Percentiles rank a stretch among this genome's conserved stretches.
Conservation (phyloP, 1,284 basidiomycete genomes). For the Chalciporus sp. region DNA sequence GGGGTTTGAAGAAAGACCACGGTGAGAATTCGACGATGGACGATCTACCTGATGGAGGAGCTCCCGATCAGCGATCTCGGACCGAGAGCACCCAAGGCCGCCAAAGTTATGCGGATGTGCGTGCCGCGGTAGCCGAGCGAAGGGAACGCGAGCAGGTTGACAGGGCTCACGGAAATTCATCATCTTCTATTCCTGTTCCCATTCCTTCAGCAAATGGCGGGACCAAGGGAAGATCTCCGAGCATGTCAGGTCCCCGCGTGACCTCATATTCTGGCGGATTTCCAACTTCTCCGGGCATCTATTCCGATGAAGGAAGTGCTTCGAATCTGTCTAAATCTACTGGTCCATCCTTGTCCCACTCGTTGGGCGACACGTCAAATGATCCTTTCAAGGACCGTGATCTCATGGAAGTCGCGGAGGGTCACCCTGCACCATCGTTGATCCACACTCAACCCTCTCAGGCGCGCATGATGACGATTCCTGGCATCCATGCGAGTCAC, state of each 20-base stretch:
- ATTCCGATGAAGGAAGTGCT: constrained; percentile 7
- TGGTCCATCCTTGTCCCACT: constrained; percentile 31
- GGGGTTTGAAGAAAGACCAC: constrained; percentile 63
- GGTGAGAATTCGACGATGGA: constrained; percentile 36
- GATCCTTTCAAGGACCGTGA: constrained; percentile 33
- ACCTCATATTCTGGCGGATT: constrained; percentile 22
- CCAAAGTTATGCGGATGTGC: constrained; percentile 69
- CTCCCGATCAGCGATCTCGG: constrained; percentile 41
- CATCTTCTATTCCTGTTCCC: constrained; percentile 36
- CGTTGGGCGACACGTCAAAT: constrained; percentile 27
- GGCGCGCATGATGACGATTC: constrained; percentile 76
- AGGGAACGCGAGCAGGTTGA: constrained; percentile 47
- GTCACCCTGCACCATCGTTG: constrained; percentile 38
- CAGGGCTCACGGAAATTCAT: constrained; percentile 21
- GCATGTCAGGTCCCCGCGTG: constrained; percentile 30
- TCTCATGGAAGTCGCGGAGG: constrained; percentile 29
- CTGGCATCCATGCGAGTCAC: constrained; percentile 77
- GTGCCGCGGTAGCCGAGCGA: constrained; percentile 67
- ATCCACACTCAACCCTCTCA: constrained; percentile 72
- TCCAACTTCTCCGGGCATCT: constrained; percentile 27
- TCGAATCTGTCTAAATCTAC: constrained; percentile 7
- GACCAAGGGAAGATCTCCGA: constrained; percentile 32
- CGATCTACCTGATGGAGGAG: constrained; percentile 47
- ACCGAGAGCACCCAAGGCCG: constrained; percentile 42
- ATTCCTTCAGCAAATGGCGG: constrained; percentile 32